These are phyloP conservation scores for Periconia digitata DNA, from an alignment of 2,329 filamentous ascomycete genomes.

Conservation along the genomic window DNA sequence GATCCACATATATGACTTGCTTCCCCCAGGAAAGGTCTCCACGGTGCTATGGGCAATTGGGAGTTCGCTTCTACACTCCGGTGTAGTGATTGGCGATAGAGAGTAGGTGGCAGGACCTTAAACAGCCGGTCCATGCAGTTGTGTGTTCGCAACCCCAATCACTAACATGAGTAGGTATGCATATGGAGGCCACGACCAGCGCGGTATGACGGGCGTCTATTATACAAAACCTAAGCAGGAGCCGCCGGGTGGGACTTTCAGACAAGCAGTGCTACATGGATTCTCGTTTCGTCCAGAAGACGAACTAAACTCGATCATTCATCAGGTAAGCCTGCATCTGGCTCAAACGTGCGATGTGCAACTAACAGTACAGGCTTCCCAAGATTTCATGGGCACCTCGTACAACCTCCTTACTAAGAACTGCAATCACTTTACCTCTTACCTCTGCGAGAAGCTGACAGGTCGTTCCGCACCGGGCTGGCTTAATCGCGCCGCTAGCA, in stretches of 20 bases:
- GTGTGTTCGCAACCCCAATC: too few relatives aligned
- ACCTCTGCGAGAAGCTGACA: constrained; percentile 73
- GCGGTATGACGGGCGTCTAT: constrained; percentile 75
- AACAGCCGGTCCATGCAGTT: too few relatives aligned
- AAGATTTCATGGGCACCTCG: constrained; percentile 71
- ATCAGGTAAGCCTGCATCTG: constrained; percentile 41
- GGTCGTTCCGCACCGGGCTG: constrained; percentile 69
- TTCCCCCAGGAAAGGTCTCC: constrained; percentile 76
- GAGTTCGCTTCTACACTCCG: constrained; percentile 76
- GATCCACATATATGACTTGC: constrained; percentile 77
- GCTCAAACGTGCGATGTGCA: background rate
- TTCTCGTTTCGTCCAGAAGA: constrained; percentile 69
- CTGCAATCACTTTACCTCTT: constrained; percentile 85
- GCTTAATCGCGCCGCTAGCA: constrained; percentile 82
- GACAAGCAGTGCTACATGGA: constrained; percentile 73
- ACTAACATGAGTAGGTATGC: too few relatives aligned
- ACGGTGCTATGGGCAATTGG: constrained; percentile 77
- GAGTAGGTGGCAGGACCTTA: too few relatives aligned
- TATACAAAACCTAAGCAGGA: constrained; percentile 72
- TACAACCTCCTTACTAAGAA: constrained; percentile 84
- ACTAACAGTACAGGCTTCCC: constrained; percentile 55
- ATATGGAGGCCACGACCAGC: constrained; percentile 77
- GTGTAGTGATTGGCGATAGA: constrained; percentile 75
- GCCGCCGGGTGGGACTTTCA: constrained; percentile 77
- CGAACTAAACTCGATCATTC: constrained; percentile 73